Conservation (phyloP, 2,329 filamentous ascomycete genomes). For the Colletotrichum sp. region DNA sequence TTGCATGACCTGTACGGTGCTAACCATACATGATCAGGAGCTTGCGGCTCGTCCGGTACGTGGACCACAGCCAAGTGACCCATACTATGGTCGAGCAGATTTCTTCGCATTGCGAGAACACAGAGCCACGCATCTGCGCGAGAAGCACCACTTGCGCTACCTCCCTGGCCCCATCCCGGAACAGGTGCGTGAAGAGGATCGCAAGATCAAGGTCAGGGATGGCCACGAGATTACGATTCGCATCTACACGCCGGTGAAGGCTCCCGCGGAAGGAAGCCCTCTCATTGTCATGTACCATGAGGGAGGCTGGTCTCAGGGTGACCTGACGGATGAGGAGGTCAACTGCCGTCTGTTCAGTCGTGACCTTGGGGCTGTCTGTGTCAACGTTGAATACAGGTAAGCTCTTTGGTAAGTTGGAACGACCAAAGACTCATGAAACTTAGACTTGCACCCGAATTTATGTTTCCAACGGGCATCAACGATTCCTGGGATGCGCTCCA, state of each 20-base stretch:
- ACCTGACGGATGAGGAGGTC: constrained; percentile 9
- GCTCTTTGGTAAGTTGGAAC: background rate
- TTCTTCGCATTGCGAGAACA: constrained; percentile 3
- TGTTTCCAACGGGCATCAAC: constrained; percentile 49
- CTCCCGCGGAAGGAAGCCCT: background rate
- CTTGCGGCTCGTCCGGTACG: background rate
- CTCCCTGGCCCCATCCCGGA: background rate
- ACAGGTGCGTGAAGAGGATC: constrained; percentile 8
- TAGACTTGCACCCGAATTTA: constrained; percentile 52
- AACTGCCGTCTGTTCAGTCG: constrained; percentile 12
- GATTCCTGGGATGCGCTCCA: constrained; percentile 47
- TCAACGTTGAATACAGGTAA: constrained; percentile 53
- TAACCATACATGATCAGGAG: background rate
- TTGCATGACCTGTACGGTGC: background rate
- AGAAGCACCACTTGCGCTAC: constrained; percentile 5
- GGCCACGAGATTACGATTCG: background rate
- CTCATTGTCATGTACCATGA: constrained; percentile 18
- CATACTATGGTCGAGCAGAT: background rate
- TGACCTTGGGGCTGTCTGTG: constrained; percentile 7
- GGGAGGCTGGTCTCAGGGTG: constrained; percentile 7
- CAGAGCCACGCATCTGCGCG: background rate
- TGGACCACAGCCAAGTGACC: background rate
- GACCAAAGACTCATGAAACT: background rate
- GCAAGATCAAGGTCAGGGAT: background rate
- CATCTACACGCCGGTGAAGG: background rate